Base-by-base conservation (phyloP, 768 basidiomycete species). In the Trametes punicea region DNA sequence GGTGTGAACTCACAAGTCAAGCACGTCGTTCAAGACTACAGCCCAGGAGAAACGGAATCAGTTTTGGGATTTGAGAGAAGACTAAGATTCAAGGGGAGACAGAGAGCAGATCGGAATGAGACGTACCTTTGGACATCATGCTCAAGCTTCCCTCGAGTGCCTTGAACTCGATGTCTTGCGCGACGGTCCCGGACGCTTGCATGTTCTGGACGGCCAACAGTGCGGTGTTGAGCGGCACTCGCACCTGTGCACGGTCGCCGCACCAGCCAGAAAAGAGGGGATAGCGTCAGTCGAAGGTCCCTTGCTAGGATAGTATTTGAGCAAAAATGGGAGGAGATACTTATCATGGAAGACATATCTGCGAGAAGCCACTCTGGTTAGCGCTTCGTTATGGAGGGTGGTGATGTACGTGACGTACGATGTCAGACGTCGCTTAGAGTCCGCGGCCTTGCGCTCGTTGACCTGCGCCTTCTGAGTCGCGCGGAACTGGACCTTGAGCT, bases 181-280 rank as follows among this genome's bases (percentile, higher is more conserved):
- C 78, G 41, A 96, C 80, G 1, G 81, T 80, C 7, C 87, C 83
- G 1, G 83, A 83, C 1, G 90, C 91, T 58, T 89, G 86, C 81
- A 96, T 85, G 65, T 98, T 96, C 73, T 97, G 94, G 16, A 95
- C 88, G 1, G 94, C 92, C 46, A 96, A 75, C 13, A 94, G 74
- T 10, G 88, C 88, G 39, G 88, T 90, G 64, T 90, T 90, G 49
- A 90, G 72, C 25, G 88, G 88, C 53, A 90, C 89, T 57, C 88
- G 84, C 70, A 90, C 88, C 77, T 89, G 84, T 77, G 56, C 56
- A 68, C 59, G 58, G 20, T 18, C 20, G 59, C 46, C 51, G 47
- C 57, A 30, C 40, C 65, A n/a, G 49, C 6, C 4, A 13, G 20
- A 30, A 21, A 21, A 5, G 11, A 51, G 23, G 26, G 39, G 18